Evolutionary conservation across 495 filamentous ascomycete genomes (phyloP).

Genomic region (Penicillium odoratum): DNA sequence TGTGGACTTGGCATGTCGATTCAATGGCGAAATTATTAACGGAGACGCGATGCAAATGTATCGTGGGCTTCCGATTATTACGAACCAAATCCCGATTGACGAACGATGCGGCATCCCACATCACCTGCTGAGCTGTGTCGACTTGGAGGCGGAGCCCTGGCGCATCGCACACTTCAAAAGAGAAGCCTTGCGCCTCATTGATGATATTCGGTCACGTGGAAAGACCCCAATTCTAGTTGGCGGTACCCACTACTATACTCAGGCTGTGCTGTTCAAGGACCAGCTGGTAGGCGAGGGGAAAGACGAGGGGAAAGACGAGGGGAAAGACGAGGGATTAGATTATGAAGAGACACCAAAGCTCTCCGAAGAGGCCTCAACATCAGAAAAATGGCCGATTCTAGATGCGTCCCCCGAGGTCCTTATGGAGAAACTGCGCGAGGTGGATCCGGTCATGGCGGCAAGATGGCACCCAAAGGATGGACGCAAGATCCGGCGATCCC

Average conservation of each 20-base stretch:
- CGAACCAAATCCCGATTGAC: constrained; percentile 78
- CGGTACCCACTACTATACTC: constrained; percentile 92
- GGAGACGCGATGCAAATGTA: constrained; percentile 99
- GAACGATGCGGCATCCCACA: constrained; percentile 85
- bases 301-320: constrained; percentile 26
- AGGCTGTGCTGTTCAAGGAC: constrained; percentile 79
- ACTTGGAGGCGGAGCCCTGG: constrained; percentile 77
- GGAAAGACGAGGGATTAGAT: constrained; percentile 5
- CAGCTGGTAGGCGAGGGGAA: constrained; percentile 49
- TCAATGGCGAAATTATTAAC: constrained; percentile 96
- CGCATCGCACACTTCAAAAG: constrained; percentile 69
- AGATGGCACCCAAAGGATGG: constrained; percentile 92
- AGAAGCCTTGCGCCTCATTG: constrained; percentile 67
- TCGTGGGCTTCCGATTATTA: constrained; percentile 86
- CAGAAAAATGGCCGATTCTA: constrained; percentile 66
- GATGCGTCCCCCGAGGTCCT: constrained; percentile 67
- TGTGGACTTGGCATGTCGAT: constrained; percentile 77
- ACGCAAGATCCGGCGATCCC: constrained; percentile 84
- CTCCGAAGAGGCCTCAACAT: constrained; percentile 27
- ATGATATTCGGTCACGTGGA: constrained; percentile 72
- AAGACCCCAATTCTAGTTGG: constrained; percentile 89
- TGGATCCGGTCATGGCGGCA: constrained; percentile 87
- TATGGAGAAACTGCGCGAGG: constrained; percentile 65
- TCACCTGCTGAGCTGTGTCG: constrained; percentile 79
- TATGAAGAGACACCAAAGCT: constrained; percentile 26